phyloP scores from a whole-genome alignment of 192 early-diverging fungal genomes.

The Phlyctochytrium planicorne region DNA sequence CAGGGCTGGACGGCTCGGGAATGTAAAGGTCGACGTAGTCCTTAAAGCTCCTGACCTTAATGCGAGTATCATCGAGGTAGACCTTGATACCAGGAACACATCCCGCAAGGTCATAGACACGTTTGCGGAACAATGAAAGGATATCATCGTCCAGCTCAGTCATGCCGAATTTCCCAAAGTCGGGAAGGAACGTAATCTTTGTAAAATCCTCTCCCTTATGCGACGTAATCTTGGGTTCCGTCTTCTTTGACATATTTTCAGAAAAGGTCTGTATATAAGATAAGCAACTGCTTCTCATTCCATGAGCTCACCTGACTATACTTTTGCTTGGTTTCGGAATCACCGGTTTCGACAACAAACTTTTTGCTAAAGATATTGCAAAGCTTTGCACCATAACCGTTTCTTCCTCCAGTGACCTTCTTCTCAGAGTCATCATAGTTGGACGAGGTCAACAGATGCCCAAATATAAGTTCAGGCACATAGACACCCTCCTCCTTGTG shows the following conservation, averaged over 20 bases:
- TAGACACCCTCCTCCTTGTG: constrained; percentile 87
- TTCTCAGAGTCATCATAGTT: constrained; percentile 97
- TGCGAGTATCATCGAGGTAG: constrained; percentile 75
- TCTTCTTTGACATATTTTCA: constrained; percentile 86
- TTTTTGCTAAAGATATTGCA: constrained; percentile 97
- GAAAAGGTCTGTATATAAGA: constrained; percentile 45
- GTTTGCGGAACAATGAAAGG: constrained; percentile 83
- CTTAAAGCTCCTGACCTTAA: constrained; percentile 87
- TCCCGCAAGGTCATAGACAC: constrained; percentile 93
- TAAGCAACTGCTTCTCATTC: constrained; percentile 16
- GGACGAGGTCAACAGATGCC: constrained; percentile 92
- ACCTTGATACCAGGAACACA: constrained; percentile 82
- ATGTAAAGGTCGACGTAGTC: constrained; percentile 85
- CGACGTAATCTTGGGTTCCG: constrained; percentile 70
- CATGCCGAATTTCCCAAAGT: constrained; percentile 91
- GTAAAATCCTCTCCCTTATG: constrained; percentile 79
- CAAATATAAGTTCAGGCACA: constrained; percentile 97
- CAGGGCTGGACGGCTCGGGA: constrained; percentile 9
- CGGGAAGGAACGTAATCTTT: constrained; percentile 91
- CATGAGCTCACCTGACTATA: constrained; percentile 67
- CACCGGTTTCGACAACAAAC: constrained; percentile 91
- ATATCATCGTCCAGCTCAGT: constrained; percentile 79
- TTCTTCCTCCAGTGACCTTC: constrained; percentile 93
- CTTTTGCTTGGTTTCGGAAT: constrained; percentile 65
- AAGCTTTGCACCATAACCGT: constrained; percentile 84